These are phyloP conservation scores for Rhizopogon sp. DNA, from an alignment of 768 basidiomycete genomes.

Conservation along the genomic window DNA sequence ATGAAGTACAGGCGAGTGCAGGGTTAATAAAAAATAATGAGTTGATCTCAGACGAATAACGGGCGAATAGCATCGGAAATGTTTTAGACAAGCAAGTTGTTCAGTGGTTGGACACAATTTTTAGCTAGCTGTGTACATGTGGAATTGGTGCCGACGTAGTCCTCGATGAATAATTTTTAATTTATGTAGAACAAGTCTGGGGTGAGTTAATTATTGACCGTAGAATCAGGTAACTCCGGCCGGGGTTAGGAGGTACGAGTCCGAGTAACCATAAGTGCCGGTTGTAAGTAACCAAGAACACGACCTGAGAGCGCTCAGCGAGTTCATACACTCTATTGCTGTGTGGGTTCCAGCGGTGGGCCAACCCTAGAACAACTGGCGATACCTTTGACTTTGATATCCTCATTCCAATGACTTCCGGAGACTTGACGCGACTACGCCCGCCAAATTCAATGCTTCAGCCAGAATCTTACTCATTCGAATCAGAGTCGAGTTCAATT, in stretches of 20 bases:
- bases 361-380: background rate
- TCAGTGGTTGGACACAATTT: too few species aligned
- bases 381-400: background rate
- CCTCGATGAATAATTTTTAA: too few species aligned
- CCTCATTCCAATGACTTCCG: background rate
- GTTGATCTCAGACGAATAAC: too few species aligned
- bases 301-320: background rate
- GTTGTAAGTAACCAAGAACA: conserved; percentile 2
- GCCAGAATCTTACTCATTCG: conserved; percentile 25
- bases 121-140: too few species aligned
- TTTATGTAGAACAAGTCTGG: background rate
- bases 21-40: too few species aligned
- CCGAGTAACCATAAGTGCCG: background rate
- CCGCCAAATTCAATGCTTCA: conserved; percentile 49
- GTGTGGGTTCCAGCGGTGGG: background rate
- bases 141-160: too few species aligned
- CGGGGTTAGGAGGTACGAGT: background rate
- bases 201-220: background rate
- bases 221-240: background rate
- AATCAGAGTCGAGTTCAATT: conserved; percentile 31
- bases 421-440: conserved; percentile 33
- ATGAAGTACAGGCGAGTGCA: too few species aligned
- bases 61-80: too few species aligned
- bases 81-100: too few species aligned
- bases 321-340: background rate